Base-by-base conservation (phyloP, 148 eudicot species). In the Vaccinium myrtillus region DNA sequence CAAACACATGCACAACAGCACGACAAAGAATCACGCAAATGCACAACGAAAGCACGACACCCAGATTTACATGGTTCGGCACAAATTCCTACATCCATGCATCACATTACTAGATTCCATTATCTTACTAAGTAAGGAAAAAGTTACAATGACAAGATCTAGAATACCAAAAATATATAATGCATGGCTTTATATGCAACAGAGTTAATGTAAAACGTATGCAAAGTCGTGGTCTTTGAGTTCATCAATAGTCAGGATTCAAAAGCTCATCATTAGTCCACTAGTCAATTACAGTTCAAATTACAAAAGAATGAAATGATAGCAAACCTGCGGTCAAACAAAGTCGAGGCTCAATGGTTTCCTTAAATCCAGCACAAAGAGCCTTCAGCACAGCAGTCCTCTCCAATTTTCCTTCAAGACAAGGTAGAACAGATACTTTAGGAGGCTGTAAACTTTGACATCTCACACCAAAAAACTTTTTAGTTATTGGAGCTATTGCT, bases 361-460 rank as follows among this genome's bases (percentile, higher is more conserved):
- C 96, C 90, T 95, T 91, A 86, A 94, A 97, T 81, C 94, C 99
- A 9, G 99, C 94, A 86, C 99, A 97, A 77, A 97, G n/a, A 54
- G 95, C 99, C 86, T 88, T 95, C 84, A 97, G 87, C 49, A 97
- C 93, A 54, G 94, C 90, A 84, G 89, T 91, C 83, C 99, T 94
- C 88, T 96, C 99, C 87, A 97, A 78, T 88, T 95, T 97, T 18
- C 99, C 99, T 97, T 74, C 81, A 76, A 53, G 75, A 86, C 76
- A 59, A 27, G 79, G 53, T 25, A 77, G 48, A 19, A 77, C 2
- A 63, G 48, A n/a, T 51, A 71, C 79, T 71, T 83, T 58, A 58
- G 69, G 14, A 73, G 55, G 16, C 36, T 12, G 36, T 9, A 69
- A 2, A 80, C 48, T 7, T 75, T 43, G 39, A 58, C 50, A 59